Percentiles rank a stretch among this genome's conserved stretches.
These are phyloP conservation scores for Colletotrichum chlorophyti DNA, from an alignment of 2,329 filamentous ascomycete genomes.

Conservation along the genomic window DNA sequence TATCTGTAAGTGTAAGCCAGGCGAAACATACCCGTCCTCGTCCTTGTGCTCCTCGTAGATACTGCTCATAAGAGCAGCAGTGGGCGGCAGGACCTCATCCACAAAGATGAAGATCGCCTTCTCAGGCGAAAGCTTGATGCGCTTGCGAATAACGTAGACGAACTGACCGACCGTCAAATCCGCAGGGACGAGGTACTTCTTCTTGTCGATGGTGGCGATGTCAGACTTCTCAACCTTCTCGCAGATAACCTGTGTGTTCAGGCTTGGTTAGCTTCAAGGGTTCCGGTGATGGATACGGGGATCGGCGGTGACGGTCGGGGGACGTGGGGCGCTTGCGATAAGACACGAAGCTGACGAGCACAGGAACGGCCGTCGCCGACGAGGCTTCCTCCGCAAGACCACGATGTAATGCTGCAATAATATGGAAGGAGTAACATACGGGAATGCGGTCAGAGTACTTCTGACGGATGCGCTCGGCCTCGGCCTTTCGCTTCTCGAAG, in stretches of 20 bases:
- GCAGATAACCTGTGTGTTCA: constrained; percentile 81
- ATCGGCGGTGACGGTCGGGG: constrained; percentile 26
- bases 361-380: background rate
- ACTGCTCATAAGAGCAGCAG: constrained; percentile 97
- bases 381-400: background rate
- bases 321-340: constrained; percentile 23
- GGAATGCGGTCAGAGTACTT: constrained; percentile 99
- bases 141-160: constrained; percentile 99
- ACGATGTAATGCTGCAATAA: background rate
- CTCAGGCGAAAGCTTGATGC: constrained; percentile 98
- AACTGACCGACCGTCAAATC: constrained; percentile 99
- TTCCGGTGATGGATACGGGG: background rate
- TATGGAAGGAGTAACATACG: constrained; percentile 61
- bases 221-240: constrained; percentile 99
- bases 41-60: constrained; percentile 99
- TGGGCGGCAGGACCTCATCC: constrained; percentile 95
- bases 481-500: constrained; percentile 99
- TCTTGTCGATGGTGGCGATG: constrained; percentile 99
- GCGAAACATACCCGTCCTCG: constrained; percentile 68
- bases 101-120: constrained; percentile 99
- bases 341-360: constrained; percentile 17
- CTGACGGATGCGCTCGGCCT: constrained; percentile 98
- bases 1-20: background rate
- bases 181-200: constrained; percentile 98
- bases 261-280: constrained; percentile 31